phyloP scores from a whole-genome alignment of 129 eudicot species.

The Calendula officinalis region DNA sequence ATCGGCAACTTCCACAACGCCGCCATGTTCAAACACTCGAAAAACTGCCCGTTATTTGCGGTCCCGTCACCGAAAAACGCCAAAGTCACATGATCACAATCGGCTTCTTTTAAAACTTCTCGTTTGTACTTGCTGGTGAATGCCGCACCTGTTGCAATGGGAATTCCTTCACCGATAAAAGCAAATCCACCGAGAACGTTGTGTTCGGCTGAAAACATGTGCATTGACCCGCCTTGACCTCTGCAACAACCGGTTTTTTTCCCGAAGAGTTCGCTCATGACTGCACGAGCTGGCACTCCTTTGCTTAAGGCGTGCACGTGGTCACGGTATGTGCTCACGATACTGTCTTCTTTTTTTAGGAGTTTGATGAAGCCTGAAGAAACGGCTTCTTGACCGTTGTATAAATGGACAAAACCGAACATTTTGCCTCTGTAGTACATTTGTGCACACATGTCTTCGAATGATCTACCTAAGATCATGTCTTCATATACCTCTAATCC shows the following conservation, averaged over 20 bases:
- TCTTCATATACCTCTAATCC: slow-evolving; percentile 30
- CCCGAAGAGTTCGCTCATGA: slow-evolving; percentile 28
- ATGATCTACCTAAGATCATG: slow-evolving; percentile 28
- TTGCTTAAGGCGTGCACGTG: slow-evolving; percentile 32
- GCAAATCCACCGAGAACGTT: slow-evolving; percentile 30
- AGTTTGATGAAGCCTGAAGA: slow-evolving; percentile 30
- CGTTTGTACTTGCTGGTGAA: slow-evolving; percentile 28
- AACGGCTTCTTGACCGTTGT: slow-evolving; percentile 33
- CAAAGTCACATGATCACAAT: slow-evolving; percentile 30
- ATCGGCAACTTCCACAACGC: slow-evolving; percentile 29
- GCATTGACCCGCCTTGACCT: slow-evolving; percentile 34
- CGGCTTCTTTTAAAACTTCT: slow-evolving; percentile 31
- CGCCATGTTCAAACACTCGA: slow-evolving; percentile 35
- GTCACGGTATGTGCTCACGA: slow-evolving; percentile 34
- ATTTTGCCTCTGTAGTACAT: slow-evolving; percentile 33
- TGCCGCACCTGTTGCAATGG: slow-evolving; percentile 30
- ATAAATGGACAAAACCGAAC: slow-evolving; percentile 32
- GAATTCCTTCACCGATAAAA: slow-evolving; percentile 30
- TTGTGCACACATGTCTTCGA: slow-evolving; percentile 33
- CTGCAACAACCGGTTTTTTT: slow-evolving; percentile 32
- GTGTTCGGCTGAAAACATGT: slow-evolving; percentile 31
- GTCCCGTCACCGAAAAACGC: slow-evolving; percentile 32
- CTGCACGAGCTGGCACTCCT: slow-evolving; percentile 29
- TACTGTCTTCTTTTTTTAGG: slow-evolving; percentile 26
- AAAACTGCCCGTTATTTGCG: slow-evolving; percentile 31